phyloP scores from a whole-genome alignment of 2,329 filamentous ascomycete species.

The Akanthomyces lecanii region DNA sequence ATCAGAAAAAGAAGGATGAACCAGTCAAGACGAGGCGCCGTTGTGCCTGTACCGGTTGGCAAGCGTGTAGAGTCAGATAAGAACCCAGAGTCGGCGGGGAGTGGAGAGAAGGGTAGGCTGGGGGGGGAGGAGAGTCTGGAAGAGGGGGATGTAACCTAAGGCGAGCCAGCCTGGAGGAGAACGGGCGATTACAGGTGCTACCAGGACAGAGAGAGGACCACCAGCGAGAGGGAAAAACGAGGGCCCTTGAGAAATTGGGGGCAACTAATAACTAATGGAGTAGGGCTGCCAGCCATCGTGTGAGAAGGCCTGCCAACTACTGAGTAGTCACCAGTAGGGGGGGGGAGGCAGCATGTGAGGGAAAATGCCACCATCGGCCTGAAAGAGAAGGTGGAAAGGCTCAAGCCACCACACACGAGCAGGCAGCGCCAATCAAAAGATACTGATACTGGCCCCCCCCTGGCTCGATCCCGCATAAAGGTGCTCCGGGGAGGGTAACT shows the following conservation, averaged over 20 bases:
- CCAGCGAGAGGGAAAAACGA: not conserved
- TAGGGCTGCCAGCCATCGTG: slow-evolving; percentile 15
- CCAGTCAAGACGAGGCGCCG: slow-evolving; percentile 8
- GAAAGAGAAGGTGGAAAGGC: slow-evolving; percentile 34
- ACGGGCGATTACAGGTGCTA: slow-evolving; percentile 12
- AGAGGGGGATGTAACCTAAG: slow-evolving; percentile 23
- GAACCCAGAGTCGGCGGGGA: slow-evolving; percentile 16
- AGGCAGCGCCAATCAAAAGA: slow-evolving; percentile 30
- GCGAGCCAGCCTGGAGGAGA: slow-evolving; percentile 18
- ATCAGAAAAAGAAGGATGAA: not conserved
- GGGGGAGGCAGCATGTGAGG: slow-evolving; percentile 27
- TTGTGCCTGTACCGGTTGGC: slow-evolving; percentile 6
- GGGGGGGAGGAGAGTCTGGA: slow-evolving; percentile 6
- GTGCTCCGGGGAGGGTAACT: slow-evolving; percentile 13
- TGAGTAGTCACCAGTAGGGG: not conserved
- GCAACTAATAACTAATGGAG: not conserved
- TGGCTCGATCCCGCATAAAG: slow-evolving; percentile 19
- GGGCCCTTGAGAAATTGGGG: not conserved
- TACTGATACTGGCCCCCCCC: slow-evolving; percentile 25
- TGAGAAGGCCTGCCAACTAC: not conserved
- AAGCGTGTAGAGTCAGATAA: slow-evolving; percentile 13
- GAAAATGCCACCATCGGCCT: slow-evolving; percentile 32
- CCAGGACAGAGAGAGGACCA: not conserved
- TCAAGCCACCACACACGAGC: slow-evolving; percentile 28
- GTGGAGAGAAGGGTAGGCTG: slow-evolving; percentile 18